These are phyloP conservation scores for Backusella australiensis DNA, from an alignment of 192 early-diverging fungal genomes.

Conservation along the genomic window DNA sequence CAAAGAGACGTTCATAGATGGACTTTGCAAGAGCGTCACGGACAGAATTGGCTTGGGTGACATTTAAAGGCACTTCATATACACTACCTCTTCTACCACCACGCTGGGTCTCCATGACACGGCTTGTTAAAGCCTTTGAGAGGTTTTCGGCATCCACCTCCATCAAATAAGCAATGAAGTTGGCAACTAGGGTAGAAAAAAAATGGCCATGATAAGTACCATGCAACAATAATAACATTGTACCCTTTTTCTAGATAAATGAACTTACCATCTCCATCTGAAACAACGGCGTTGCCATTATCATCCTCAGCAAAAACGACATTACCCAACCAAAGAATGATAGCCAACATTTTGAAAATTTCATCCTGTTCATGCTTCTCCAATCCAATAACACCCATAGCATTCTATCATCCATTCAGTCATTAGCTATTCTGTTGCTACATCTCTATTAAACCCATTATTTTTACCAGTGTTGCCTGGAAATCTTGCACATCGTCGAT, in stretches of 20 bases:
- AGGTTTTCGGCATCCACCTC: slow-evolving; percentile 59
- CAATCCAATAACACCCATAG: slow-evolving; percentile 94
- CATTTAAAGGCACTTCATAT: slow-evolving; percentile 88
- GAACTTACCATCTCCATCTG: slow-evolving; percentile 53
- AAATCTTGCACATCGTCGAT: slow-evolving; percentile 91
- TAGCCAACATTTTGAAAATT: slow-evolving; percentile 90
- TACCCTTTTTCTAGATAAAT: neutral
- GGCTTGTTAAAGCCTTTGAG: slow-evolving; percentile 62
- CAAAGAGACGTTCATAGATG: slow-evolving; percentile 93
- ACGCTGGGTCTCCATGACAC: slow-evolving; percentile 73
- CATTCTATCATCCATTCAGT: slow-evolving; percentile 41
- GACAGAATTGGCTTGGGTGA: slow-evolving; percentile 83
- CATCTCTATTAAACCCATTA: neutral
- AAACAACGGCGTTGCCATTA: slow-evolving; percentile 65
- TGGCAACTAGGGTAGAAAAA: slow-evolving; percentile 42
- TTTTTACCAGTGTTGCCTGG: slow-evolving; percentile 69
- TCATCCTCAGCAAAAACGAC: slow-evolving; percentile 84
- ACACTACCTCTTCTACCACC: slow-evolving; percentile 73
- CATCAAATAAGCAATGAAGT: slow-evolving; percentile 74
- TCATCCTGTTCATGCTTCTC: slow-evolving; percentile 75
- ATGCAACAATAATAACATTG: neutral
- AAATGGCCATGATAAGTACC: neutral
- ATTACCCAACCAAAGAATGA: slow-evolving; percentile 96
- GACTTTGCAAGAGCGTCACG: slow-evolving; percentile 93
- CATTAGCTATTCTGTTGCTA: neutral